phyloP scores from a whole-genome alignment of 805 yeast genomes.

The Starmerella potacharoeniae region DNA sequence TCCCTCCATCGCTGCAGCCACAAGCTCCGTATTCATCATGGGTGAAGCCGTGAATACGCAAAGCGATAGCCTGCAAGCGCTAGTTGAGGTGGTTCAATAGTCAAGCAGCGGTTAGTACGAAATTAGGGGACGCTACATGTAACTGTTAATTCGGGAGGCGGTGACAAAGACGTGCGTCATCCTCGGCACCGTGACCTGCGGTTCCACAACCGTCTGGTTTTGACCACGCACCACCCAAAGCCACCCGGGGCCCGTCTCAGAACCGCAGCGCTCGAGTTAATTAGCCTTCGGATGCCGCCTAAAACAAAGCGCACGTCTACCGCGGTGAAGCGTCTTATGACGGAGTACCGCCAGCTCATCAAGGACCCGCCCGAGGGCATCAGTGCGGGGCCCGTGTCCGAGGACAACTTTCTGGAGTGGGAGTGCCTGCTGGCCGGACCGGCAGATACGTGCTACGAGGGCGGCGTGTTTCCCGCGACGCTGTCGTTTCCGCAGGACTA shows the following conservation, averaged over 20 bases:
- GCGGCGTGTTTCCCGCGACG: constrained; percentile 74
- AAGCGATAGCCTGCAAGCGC: no score
- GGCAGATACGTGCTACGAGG: constrained; percentile 70
- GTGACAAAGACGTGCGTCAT: background rate
- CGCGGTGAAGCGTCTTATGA: constrained; percentile 77
- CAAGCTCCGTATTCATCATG: constrained; percentile 7
- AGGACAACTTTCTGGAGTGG: constrained; percentile 66
- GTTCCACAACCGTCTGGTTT: background rate
- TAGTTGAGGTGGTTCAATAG: no score
- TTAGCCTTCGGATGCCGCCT: constrained; percentile 3
- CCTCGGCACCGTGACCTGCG: background rate
- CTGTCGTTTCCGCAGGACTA: constrained; percentile 66
- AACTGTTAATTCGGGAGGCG: no score
- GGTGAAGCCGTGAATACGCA: no score
- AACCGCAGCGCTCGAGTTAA: background rate
- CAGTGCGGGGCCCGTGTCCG: constrained; percentile 79
- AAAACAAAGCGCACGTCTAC: constrained; percentile 32
- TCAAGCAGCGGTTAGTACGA: no score
- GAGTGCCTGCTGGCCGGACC: constrained; percentile 81
- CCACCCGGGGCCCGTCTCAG: background rate
- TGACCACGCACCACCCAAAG: background rate
- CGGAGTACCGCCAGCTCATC: constrained; percentile 77
- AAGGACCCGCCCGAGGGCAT: constrained; percentile 91
- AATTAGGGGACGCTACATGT: no score
- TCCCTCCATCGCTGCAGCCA: constrained; percentile 3